Evolutionary conservation across 1,284 basidiomycete species (phyloP), one percentile per base, ranked within the genome.

Genomic region (Heterobasidion irregulare): DNA sequence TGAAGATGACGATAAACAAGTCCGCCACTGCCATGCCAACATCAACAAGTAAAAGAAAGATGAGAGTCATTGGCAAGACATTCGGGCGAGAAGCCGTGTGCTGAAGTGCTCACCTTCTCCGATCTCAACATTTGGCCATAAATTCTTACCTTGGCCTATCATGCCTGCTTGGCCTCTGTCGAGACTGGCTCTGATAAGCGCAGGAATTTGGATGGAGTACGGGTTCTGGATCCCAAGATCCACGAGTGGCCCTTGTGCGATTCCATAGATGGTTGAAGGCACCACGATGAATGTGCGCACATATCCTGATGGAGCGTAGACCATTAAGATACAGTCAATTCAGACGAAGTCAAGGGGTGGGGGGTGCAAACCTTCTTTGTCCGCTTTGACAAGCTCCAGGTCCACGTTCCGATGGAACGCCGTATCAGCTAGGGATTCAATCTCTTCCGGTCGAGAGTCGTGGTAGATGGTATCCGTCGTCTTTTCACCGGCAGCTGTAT

Each of bases 101-200:
- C 2, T 19, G 15, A 19, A 41, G 16, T 50, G 59, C 69, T 55
- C 58, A 77, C 77, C 61, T 47, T 79, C 77, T 41, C 75, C 66
- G 36, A 78, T 66, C 47, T 75, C 59, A 7, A 80, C 75, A 58
- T 75, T 68, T 1, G 72, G 70, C 77, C 78, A 79, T 9, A 74
- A 52, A 58, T 77, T 78, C 60, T 70, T 68, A 2, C 77, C 77
- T 32, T 70, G 58, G 1, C 78, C 78, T 19, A 78, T 64, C 62
- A 76, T 68, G 2, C 74, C 76, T 7, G 65, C 75, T 52, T 70
- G 68, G 3, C 72, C 71, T 38, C 77, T 68, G 34, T 63, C 67
- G 33, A 78, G 53, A 13, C 70, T 59, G 0, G 67, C 68, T 5
- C 61, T 62, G 56, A 77, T 68, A 15, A 76, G 58, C 0, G 41